Conservation (phyloP, 164 flowering plant species). For the Cinnamomum chago region DNA sequence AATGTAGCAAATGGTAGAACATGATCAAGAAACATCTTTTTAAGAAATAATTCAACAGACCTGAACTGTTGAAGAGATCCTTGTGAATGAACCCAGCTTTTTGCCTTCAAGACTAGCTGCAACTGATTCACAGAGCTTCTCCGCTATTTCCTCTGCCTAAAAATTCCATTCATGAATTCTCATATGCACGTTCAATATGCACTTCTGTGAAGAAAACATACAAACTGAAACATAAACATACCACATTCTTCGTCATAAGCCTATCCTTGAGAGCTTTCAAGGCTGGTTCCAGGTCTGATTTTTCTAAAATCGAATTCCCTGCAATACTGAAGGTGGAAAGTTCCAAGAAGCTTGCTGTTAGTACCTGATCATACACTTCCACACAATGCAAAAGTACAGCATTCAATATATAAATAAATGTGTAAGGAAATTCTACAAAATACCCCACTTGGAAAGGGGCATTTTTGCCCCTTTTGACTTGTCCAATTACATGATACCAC, state of each 20-base stretch:
- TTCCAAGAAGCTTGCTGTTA: slow-evolving; percentile 5
- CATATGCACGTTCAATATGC: slow-evolving; percentile 7
- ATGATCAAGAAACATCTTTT: not conserved
- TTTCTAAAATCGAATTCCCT: slow-evolving; percentile 88
- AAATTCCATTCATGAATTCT: not conserved
- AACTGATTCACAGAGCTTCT: slow-evolving; percentile 95
- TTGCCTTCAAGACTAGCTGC: slow-evolving; percentile 92
- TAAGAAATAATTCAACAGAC: slow-evolving; percentile 27
- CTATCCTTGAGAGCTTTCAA: slow-evolving; percentile 92
- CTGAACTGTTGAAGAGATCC: slow-evolving; percentile 90
- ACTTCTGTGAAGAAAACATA: not conserved
- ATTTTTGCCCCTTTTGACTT: no score
- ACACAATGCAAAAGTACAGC: not conserved
- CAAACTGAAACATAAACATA: slow-evolving; percentile 32
- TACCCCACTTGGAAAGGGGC: no score
- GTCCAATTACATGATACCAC: no score
- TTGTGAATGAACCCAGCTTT: slow-evolving; percentile 81
- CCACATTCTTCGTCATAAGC: slow-evolving; percentile 99
- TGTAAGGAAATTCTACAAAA: no score
- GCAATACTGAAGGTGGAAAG: slow-evolving; percentile 61
- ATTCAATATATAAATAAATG: not conserved
- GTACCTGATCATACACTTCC: not conserved
- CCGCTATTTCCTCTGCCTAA: slow-evolving; percentile 97
- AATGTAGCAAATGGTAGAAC: not conserved
- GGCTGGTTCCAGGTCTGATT: slow-evolving; percentile 89